Conservation (phyloP, 371 early-diverging fungal genomes). For the Lichtheimia ornata region DNA sequence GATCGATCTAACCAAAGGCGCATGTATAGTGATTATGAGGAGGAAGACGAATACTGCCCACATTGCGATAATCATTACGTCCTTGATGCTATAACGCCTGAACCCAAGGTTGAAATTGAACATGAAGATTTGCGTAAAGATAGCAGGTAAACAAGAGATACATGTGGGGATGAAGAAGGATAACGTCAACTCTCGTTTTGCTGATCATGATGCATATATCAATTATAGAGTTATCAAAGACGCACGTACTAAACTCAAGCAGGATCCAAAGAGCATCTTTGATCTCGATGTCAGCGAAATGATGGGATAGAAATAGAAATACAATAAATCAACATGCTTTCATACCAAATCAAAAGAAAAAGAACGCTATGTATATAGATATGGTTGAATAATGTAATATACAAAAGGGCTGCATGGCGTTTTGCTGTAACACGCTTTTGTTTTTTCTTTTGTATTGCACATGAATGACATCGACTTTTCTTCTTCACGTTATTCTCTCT, state of each 20-base stretch:
- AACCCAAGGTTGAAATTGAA: conserved; percentile 83
- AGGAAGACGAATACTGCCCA: conserved; percentile 96
- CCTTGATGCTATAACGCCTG: conserved; percentile 89
- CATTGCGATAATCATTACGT: conserved; percentile 97
- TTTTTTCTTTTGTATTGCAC: conserved; percentile 3
- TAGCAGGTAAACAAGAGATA: conserved; percentile 41
- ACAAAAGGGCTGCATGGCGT: conserved; percentile 1
- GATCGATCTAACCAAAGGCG: too few relatives aligned
- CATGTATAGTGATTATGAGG: conserved; percentile 75
- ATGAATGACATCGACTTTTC: not conserved
- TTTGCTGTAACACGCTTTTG: not conserved
- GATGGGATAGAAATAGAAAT: conserved; percentile 43
- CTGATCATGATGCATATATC: not conserved
- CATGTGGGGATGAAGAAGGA: too few relatives aligned
- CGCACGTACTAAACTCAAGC: conserved; percentile 24
- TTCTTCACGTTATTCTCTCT: not conserved
- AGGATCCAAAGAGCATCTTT: conserved; percentile 35
- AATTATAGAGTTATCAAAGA: conserved; percentile 39
- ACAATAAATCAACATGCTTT: conserved; percentile 1
- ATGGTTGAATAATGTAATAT: conserved; percentile 1
- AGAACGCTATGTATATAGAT: not conserved
- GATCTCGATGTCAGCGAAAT: conserved; percentile 42
- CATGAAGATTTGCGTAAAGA: conserved; percentile 87
- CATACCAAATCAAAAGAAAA: not conserved
- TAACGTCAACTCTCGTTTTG: not conserved